Base-by-base conservation (phyloP, 352 stramenopile species). In the Saprolegnia parasitica region DNA sequence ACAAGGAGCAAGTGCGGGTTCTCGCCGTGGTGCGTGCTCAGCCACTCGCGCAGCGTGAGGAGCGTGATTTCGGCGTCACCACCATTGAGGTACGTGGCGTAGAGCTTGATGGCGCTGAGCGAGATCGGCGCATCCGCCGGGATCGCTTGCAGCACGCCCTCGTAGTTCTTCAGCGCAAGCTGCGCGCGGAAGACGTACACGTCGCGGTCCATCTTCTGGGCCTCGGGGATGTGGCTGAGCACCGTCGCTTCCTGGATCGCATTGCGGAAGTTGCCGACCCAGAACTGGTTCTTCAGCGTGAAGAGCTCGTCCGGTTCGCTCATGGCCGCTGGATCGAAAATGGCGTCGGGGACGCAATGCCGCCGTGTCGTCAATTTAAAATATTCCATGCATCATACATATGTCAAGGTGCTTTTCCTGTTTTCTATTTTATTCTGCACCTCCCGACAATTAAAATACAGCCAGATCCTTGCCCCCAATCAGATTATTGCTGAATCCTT, bases 201-300 rank as follows among this genome's bases (percentile, higher is more conserved):
- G 77, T 98, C 96, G 39, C 93, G 90, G 76, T 98, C 94, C 42
- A 86, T 77, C 71, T 95, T 93, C 58, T 98, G 78, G 32, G 87
- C 65, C 18, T 95, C 82, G 40, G 78, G 77, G 74, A 98, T 60
- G 72, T 96, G 86, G 71, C 80, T 87, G 23, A 98, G 85, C 71
- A 91, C 87, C 63, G 79, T 86, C 37, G 79, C 90, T 73, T 98
- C 96, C 67, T 96, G 96, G 40, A 98, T 81, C 24, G 87, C 88
- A 58, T 98, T 93, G 74, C 95, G 81, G 81, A 98, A 99, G 83
- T 98, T 98, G 62, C 96, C 96, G 50, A 98, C 83, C 92, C 93
- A 98, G 71, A 97, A 96, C 77, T 98, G 95, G 81, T 97, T 98
- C 77, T 98, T 95, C 26, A 99, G 82, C 74, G 96, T 99, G 81